Conservation (phyloP, 2,329 filamentous ascomycete genomes). For the Cladophialophora exuberans region DNA sequence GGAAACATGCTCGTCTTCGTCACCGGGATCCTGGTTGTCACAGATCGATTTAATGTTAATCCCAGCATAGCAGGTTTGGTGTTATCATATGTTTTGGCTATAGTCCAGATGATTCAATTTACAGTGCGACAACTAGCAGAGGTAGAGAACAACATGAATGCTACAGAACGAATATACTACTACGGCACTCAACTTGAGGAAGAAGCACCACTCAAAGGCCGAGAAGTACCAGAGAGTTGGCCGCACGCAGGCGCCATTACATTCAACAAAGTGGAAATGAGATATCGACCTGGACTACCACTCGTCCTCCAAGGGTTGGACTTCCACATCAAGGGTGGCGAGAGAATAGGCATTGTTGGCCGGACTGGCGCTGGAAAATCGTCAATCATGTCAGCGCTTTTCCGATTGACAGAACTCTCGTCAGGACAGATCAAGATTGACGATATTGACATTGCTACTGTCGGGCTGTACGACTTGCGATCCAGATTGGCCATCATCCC, state of each 20-base stretch:
- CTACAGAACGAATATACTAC: slow-evolving; percentile 87
- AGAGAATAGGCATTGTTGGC: slow-evolving; percentile 53
- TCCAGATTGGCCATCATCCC: slow-evolving; percentile 50
- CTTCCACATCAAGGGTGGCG: slow-evolving; percentile 48
- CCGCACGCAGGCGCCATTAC: slow-evolving; percentile 82
- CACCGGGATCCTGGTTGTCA: slow-evolving; percentile 87
- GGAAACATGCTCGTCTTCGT: slow-evolving; percentile 84
- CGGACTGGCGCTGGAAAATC: slow-evolving; percentile 52
- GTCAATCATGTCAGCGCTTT: slow-evolving; percentile 51
- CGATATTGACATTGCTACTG: slow-evolving; percentile 45
- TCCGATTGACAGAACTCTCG: slow-evolving; percentile 48
- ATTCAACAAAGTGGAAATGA: slow-evolving; percentile 77
- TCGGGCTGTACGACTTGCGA: slow-evolving; percentile 48
- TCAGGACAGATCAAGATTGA: slow-evolving; percentile 48
- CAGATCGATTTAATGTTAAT: slow-evolving; percentile 80
- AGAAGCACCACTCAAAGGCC: slow-evolving; percentile 80
- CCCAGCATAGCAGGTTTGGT: slow-evolving; percentile 87
- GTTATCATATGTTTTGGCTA: slow-evolving; percentile 87
- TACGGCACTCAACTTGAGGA: slow-evolving; percentile 87
- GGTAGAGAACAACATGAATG: slow-evolving; percentile 98
- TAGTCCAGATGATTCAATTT: slow-evolving; percentile 95
- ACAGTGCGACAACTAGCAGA: slow-evolving; percentile 91
- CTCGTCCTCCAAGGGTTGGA: slow-evolving; percentile 71
- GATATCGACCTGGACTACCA: slow-evolving; percentile 72
- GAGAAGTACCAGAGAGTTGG: slow-evolving; percentile 74